Conservation (phyloP, 768 basidiomycete species). For the Mycena haematopus region DNA sequence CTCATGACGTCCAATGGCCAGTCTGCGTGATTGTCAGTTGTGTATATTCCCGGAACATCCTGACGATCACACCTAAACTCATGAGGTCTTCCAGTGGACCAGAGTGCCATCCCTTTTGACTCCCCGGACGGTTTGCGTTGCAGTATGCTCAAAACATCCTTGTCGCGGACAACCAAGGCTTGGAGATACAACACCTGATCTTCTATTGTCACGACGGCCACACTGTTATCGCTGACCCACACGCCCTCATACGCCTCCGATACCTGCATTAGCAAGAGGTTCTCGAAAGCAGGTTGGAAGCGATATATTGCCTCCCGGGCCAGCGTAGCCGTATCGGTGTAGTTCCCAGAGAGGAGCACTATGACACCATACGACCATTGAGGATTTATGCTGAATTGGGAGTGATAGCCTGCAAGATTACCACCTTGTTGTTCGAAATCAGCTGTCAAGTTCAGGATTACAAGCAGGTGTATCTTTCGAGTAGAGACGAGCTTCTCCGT, state of each 20-base stretch:
- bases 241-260: conserved; percentile 39
- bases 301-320: conserved; percentile 40
- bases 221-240: conserved; percentile 40
- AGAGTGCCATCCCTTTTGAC: conserved; percentile 37
- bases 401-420: conserved; percentile 47
- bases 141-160: conserved; percentile 43
- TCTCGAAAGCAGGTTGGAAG: conserved; percentile 44
- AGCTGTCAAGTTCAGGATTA: neutral
- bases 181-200: conserved; percentile 38
- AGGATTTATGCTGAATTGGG: conserved; percentile 46
- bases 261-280: conserved; percentile 37
- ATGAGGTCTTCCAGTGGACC: conserved; percentile 45
- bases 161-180: conserved; percentile 40
- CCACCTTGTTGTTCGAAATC: conserved; percentile 36
- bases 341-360: conserved; percentile 46
- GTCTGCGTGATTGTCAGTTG: conserved; percentile 21
- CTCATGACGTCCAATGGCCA: conserved; percentile 39
- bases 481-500: conserved; percentile 37
- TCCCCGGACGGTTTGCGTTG: conserved; percentile 30
- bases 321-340: conserved; percentile 38
- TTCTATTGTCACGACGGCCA: conserved; percentile 39
- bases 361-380: conserved; percentile 49
- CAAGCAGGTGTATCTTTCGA: conserved; percentile 38
- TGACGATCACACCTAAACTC: conserved; percentile 43
- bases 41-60: neutral